Evolutionary conservation across 805 yeast genomes (phyloP).

Genomic region (Pichia exigua): DNA sequence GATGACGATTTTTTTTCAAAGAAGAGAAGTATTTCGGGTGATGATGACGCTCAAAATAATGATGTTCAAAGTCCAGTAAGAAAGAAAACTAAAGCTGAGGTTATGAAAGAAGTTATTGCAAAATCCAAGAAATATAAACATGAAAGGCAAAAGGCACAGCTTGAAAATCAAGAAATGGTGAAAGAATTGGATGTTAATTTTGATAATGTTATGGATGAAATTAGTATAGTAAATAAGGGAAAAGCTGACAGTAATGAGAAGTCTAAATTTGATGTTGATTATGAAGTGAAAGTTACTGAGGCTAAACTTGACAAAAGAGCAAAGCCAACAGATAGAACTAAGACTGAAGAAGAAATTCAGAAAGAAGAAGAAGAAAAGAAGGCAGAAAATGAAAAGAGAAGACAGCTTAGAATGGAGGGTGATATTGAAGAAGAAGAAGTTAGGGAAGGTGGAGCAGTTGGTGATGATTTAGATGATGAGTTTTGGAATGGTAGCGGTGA

Average conservation of each 20-base stretch:
- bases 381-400: conserved; percentile 57
- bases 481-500: conserved; percentile 57
- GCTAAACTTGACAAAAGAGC: conserved; percentile 66
- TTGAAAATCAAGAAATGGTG: conserved; percentile 50
- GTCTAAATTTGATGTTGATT: conserved; percentile 39
- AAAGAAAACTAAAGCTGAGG: conserved; percentile 74
- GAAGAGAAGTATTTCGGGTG: conserved; percentile 24
- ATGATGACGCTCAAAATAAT: conserved; percentile 17
- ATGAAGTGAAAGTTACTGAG: conserved; percentile 60
- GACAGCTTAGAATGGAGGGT: conserved; percentile 71
- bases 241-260: conserved; percentile 26
- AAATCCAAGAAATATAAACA: conserved; percentile 72
- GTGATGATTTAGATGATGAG: conserved; percentile 62
- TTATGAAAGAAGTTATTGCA: conserved; percentile 78
- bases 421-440: conserved; percentile 30
- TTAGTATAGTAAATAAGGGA: conserved; percentile 22
- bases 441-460: conserved; percentile 33
- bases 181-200: conserved; percentile 66
- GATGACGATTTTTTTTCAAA: conserved; percentile 27
- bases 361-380: conserved; percentile 53
- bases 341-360: conserved; percentile 63
- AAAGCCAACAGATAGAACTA: conserved; percentile 74
- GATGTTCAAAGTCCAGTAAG: conserved; percentile 37
- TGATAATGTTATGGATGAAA: conserved; percentile 50
- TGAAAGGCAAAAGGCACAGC: conserved; percentile 63